Percentiles rank a stretch among this genome's conserved stretches.
Evolutionary conservation across 148 eudicot species (phyloP).

Genomic region (Spergularia bocconei): DNA sequence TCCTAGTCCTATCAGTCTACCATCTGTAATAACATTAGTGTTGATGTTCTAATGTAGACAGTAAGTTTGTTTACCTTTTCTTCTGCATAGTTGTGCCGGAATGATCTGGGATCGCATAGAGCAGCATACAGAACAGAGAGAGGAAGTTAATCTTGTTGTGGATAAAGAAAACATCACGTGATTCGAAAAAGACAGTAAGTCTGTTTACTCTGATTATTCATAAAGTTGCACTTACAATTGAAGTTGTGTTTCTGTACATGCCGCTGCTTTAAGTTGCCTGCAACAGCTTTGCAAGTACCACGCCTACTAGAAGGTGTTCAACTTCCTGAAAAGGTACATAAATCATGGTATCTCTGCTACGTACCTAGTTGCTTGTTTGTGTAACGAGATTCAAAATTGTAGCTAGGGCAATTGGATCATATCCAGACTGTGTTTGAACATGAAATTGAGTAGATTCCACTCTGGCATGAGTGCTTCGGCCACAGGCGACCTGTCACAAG

Average conservation of each 20-base stretch:
- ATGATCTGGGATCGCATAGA: background rate
- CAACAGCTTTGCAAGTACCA: constrained; percentile 1
- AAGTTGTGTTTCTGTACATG: constrained; percentile 4
- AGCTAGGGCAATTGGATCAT: background rate
- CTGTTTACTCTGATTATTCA: no score
- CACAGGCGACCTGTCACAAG: constrained; percentile 11
- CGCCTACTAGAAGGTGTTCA: constrained; percentile 22
- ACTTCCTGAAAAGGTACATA: constrained; percentile 15
- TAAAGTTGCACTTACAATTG: background rate
- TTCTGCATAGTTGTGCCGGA: background rate
- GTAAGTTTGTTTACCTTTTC: background rate
- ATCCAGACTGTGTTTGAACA: constrained; percentile 19
- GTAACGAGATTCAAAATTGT: background rate
- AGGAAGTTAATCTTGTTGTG: background rate
- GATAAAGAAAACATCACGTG: constrained; percentile 5
- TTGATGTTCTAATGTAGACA: background rate
- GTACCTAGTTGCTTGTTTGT: no score
- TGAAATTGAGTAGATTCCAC: background rate
- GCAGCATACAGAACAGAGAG: background rate
- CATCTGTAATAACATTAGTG: background rate
- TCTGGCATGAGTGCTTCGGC: constrained; percentile 24
- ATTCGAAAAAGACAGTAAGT: background rate
- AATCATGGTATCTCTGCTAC: background rate
- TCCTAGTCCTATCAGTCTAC: background rate
- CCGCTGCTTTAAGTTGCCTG: constrained; percentile 19